These are phyloP conservation scores for Tarenaya hassleriana DNA, from an alignment of 345 rosid species.

Conservation along the genomic window DNA sequence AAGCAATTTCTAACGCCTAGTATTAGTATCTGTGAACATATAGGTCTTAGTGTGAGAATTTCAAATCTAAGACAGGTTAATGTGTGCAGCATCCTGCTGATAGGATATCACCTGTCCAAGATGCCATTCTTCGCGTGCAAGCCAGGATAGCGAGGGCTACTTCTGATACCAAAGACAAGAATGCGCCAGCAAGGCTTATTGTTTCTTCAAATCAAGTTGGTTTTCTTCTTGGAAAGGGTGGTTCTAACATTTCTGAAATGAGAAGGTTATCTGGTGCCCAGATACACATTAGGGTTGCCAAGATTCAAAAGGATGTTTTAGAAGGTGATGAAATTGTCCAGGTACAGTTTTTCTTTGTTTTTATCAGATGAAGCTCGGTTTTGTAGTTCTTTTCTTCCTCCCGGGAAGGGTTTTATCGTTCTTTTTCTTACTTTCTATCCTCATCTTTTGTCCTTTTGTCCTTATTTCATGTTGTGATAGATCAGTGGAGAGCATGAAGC, in stretches of 20 bases:
- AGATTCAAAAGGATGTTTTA: slow-evolving; percentile 64
- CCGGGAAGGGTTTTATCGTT: not conserved
- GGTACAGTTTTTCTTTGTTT: slow-evolving; percentile 34
- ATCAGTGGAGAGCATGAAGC: slow-evolving; percentile 57
- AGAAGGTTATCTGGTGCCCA: slow-evolving; percentile 61
- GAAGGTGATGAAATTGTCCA: slow-evolving; percentile 75
- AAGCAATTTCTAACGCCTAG: not conserved
- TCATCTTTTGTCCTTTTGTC: not conserved
- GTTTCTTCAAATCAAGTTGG: slow-evolving; percentile 63
- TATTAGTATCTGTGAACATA: not conserved
- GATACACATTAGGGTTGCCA: slow-evolving; percentile 64
- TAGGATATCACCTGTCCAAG: slow-evolving; percentile 58
- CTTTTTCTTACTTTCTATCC: slow-evolving; percentile 1
- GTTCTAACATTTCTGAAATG: slow-evolving; percentile 65
- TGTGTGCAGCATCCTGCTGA: slow-evolving; percentile 63
- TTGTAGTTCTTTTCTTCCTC: not conserved
- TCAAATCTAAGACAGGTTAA: not conserved
- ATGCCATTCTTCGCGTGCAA: slow-evolving; percentile 69
- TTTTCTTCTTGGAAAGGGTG: slow-evolving; percentile 78
- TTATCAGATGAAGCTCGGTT: not conserved
- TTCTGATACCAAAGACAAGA: slow-evolving; percentile 51
- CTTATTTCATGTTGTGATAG: slow-evolving; percentile 28
- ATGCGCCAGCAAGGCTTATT: slow-evolving; percentile 50
- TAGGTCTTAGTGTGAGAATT: not conserved
- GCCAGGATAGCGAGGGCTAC: slow-evolving; percentile 47